Evolutionary conservation across 2,329 filamentous ascomycete genomes (phyloP).

Genomic region (Microdochium bolleyi): DNA sequence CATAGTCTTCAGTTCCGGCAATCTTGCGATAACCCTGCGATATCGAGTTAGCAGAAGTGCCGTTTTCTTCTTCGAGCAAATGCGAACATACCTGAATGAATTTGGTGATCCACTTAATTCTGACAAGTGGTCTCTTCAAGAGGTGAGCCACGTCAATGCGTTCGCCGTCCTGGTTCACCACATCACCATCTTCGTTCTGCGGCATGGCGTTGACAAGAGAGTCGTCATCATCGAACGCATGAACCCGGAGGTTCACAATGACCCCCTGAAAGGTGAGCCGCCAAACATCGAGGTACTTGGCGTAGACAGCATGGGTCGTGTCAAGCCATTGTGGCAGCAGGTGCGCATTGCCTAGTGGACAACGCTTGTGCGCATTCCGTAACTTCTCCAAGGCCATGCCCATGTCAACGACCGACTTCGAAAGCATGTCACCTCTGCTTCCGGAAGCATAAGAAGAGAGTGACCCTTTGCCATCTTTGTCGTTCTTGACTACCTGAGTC

Average conservation of each 20-base stretch:
- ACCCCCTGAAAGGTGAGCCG: conserved; percentile 90
- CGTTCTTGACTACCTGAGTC: conserved; percentile 70
- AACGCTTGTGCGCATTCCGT: conserved; percentile 69
- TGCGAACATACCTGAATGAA: conserved; percentile 57
- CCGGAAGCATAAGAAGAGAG: conserved; percentile 51
- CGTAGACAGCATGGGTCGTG: conserved; percentile 68
- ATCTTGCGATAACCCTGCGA: conserved; percentile 51
- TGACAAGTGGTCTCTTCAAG: conserved; percentile 78
- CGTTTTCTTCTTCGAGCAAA: background rate
- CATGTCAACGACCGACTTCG: conserved; percentile 89
- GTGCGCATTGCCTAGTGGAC: conserved; percentile 65
- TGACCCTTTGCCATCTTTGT: conserved; percentile 58
- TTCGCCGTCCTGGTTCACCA: conserved; percentile 70
- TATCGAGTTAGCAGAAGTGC: conserved; percentile 19
- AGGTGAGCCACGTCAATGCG: conserved; percentile 91
- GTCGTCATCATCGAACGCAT: conserved; percentile 49
- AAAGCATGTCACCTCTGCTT: conserved; percentile 53
- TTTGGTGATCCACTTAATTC: conserved; percentile 81
- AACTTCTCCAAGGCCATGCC: conserved; percentile 82
- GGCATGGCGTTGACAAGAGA: conserved; percentile 52
- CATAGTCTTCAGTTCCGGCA: conserved; percentile 43
- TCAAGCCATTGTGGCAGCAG: conserved; percentile 76
- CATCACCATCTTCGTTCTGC: conserved; percentile 56
- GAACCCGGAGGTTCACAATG: conserved; percentile 82
- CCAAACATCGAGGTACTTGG: conserved; percentile 82